Evolutionary conservation across 2,329 filamentous ascomycete genomes (phyloP), one percentile per base, ranked within the genome.

Genomic region (Aspergillus proliferans): DNA sequence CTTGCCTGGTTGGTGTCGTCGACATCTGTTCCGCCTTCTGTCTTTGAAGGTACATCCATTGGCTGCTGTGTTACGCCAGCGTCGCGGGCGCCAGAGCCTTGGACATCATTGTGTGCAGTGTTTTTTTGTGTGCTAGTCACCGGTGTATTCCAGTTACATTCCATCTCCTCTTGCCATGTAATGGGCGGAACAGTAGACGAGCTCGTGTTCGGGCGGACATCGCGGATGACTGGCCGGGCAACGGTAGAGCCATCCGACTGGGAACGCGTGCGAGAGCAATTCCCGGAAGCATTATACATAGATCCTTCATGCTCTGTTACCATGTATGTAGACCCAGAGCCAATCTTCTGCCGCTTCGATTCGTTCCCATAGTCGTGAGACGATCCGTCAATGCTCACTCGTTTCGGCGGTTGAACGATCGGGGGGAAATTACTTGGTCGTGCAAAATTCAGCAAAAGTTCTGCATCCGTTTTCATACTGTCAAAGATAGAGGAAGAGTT

Each of bases 401-500:
- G 54, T 45, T 66, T 64, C n/a, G 57, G 51, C 33, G 60, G 47
- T 45, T 55, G 47, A 26, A 54, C 49, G 19, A 52, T 47, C 15
- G 62, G 62, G 33, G 59, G 57, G 38, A 66, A 66, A 53, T 69
- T 67, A 30, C 61, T 61, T 1, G 70, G 69, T 33, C 71, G 63
- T 22, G 71, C 70, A 50, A 76, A 63, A 48, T 73, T 72, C 21
- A 77, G 61, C 40, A 77, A 56, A 47, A 77, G 63, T 48, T 76
- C 72, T 10, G 74, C 75, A 57, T 77, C 75, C 24, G 69, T 72
- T 47, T 70, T 71, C 63, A 72, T 73, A 54, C 67, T 72, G 47
- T 71, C 67, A 9, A 64, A 58, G 43, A 63, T 21, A 4, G 38
- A 40, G 10, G 63, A 57, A 30, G 59, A 52, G 53, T 67, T 60